Evolutionary conservation across 75 land plant genomes (phyloP).

Genomic region (Pseudotsuga menziesii): DNA sequence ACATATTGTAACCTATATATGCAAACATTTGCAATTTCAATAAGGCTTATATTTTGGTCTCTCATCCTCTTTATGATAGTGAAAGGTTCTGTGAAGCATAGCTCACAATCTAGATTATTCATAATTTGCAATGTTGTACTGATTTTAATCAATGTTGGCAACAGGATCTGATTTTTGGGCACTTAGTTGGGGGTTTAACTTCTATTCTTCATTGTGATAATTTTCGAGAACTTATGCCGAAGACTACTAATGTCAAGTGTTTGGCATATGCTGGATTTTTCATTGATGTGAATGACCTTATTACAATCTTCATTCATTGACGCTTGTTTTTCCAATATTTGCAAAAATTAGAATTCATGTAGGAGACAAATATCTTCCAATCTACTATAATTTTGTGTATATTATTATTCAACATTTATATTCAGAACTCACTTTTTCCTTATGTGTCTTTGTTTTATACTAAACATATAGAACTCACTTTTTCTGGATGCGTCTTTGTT

Average conservation of each 20-base stretch:
- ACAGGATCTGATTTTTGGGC: slow-evolving; percentile 82
- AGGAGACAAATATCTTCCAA: background rate
- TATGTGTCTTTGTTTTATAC: background rate
- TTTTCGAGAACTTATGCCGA: slow-evolving; percentile 54
- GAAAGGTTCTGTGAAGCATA: no score
- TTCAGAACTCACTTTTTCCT: no score
- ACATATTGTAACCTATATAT: no score
- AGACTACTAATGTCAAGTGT: slow-evolving; percentile 65
- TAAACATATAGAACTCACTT: no score
- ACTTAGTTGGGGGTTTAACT: slow-evolving; percentile 87
- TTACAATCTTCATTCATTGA: background rate
- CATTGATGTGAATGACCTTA: slow-evolving; percentile 49
- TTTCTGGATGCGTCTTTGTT: no score
- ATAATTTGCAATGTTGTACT: background rate
- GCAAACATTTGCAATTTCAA: no score
- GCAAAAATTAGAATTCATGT: background rate
- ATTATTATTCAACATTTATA: background rate
- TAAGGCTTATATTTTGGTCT: no score
- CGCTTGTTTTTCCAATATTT: background rate
- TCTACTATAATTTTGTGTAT: background rate
- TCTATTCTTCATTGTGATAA: slow-evolving; percentile 76
- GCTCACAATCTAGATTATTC: no score
- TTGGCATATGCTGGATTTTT: slow-evolving; percentile 90
- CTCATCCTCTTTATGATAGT: no score
- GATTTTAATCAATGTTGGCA: background rate